Evolutionary conservation across 2,329 filamentous ascomycete genomes (phyloP), one percentile per base, ranked within the genome.

Genomic region (Exserohilum rostratum): DNA sequence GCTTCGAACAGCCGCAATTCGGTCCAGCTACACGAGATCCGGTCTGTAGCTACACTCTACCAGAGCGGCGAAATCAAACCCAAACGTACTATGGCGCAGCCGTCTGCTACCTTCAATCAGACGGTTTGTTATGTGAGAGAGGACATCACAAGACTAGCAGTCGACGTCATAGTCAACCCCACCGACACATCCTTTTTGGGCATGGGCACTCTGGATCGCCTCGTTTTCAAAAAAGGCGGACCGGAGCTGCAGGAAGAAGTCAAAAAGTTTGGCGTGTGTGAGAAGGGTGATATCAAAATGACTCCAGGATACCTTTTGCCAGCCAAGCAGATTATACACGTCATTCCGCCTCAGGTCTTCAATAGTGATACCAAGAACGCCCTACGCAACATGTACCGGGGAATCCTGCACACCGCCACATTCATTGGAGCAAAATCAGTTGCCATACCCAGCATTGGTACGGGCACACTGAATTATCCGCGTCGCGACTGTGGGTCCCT

Each of bases 401-500:
- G 69, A 30, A 53, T 72, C 3, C 48, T 74, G 5, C 55, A 63
- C 11, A 64, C 50, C 13, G 67, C 71, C 1, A 58, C 55, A 2
- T 55, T 59, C 12, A 30, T 74, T 33, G 53, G 61, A 35, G 69
- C 69, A 11, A 63, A 61, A 5, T 72, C 70, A 1, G 58, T 75
- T 11, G 72, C 70, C 0, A 68, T 75, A 27, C 71, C 72, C 3
- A 51, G 65, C 7, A 69, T 75, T 20, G 71, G 72, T 13, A 73
- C 68, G 0, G 72, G 71, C 0, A 60, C 58, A 57, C 57, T 70
- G 3, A 66, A 63, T 6, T 71, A 68, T 39, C 71, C 71, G 12
- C 37, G 52, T 15, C 62, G 62, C 7, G 70, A 72, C 34, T 62
- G 60, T 15, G 68, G 68, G n/a, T 55, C 67, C 0, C 43, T 74